These are phyloP conservation scores for Pelagomonas calceolata DNA, from an alignment of 108 stramenopile genomes.

Conservation along the genomic window DNA sequence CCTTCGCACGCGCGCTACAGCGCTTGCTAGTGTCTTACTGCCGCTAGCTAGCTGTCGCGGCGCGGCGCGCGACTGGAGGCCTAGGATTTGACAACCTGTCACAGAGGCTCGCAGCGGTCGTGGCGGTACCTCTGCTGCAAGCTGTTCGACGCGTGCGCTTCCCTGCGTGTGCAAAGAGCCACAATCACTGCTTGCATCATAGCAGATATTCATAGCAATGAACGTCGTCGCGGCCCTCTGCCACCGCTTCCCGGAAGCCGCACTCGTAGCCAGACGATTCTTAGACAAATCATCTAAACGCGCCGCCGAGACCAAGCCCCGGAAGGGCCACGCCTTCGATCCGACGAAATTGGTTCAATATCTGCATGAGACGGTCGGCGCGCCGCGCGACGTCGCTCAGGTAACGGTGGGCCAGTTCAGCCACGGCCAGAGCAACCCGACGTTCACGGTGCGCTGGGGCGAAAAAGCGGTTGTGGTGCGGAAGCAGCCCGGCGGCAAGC, in stretches of 20 bases:
- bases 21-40: no score
- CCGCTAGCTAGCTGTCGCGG: no score
- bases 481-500: slow-evolving; percentile 24
- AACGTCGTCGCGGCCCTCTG: no score
- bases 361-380: not conserved
- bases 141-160: no score
- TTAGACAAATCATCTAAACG: not conserved
- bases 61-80: no score
- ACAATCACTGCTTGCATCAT: no score
- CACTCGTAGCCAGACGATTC: not conserved
- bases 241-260: not conserved
- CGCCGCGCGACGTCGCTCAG: not conserved
- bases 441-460: slow-evolving; percentile 12
- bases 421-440: slow-evolving; percentile 33
- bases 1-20: no score
- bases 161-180: no score
- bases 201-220: no score
- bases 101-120: no score
- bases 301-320: not conserved
- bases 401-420: slow-evolving; percentile 12
- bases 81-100: no score
- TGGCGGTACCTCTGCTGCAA: no score
- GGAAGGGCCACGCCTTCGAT: not conserved
- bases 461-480: slow-evolving; percentile 14
- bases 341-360: not conserved